Base-by-base conservation (phyloP, 495 filamentous ascomycete genomes). In the Cladorrhinum samala region DNA sequence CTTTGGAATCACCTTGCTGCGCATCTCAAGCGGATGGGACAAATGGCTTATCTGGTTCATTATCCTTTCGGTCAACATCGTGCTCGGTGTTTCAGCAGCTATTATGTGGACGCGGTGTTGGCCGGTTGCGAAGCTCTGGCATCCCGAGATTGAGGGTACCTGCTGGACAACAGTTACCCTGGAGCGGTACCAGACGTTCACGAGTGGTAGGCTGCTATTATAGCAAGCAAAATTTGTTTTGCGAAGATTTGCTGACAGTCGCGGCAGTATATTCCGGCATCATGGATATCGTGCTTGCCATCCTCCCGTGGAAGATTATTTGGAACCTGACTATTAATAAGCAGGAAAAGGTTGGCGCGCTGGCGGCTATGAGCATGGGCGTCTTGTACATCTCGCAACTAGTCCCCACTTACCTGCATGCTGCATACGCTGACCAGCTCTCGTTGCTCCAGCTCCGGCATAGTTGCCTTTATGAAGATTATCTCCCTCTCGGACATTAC, bases 21-120 rank as follows among this genome's bases (percentile, higher is more conserved):
- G 47, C 17, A 47, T 59, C 17, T 51, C 52, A 9, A 38, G n/a
- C 14, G 52, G 52, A 39, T 1, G 33, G 16, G 16, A 37, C 2
- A 16, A 41, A 8, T 2, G 3, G 17, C 24, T 39, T 7, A 45
- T 64, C 19, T 67, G 61, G 61, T 49, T 52, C 23, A 54, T 67
- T 4, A 60, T 65, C 20, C 23, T 69, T 20, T 51, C 53, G 8
- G 57, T 63, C 49, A 67, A 64, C 23, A 27, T 69, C 5, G 50
- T 61, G 23, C 46, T 67, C 18, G 57, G 57, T 9, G 21, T 46
- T 0, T 40, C 48, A 5, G 54, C 50, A 0, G 2, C 55, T 1
- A 30, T 67, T 0, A 50, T 43, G 3, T 69, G 64, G 64, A 41
- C 53, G 17, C 41, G 57, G 9, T 66, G 64, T 37, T 53, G 40